These are phyloP conservation scores for Penicillium griseofulvum DNA, from an alignment of 2,329 filamentous ascomycete genomes.

Conservation along the genomic window DNA sequence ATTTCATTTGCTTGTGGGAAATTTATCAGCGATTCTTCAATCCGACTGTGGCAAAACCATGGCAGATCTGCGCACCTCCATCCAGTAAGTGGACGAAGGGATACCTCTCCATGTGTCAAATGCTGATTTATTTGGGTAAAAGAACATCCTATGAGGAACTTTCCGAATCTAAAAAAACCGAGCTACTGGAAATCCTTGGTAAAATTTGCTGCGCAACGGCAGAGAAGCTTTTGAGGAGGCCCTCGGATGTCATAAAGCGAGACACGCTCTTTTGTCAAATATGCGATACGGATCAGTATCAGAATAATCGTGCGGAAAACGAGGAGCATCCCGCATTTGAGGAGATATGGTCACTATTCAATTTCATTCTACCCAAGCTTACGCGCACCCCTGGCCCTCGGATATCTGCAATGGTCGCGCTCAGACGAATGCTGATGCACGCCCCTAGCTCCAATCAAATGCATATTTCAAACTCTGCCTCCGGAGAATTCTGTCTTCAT, in stretches of 20 bases:
- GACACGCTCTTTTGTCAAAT: slow-evolving; percentile 32
- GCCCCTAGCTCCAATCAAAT: slow-evolving; percentile 59
- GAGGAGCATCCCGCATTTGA: slow-evolving; percentile 24
- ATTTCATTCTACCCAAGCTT: slow-evolving; percentile 42
- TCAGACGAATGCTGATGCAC: slow-evolving; percentile 69
- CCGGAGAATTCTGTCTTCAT: slow-evolving; percentile 78
- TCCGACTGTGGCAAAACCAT: slow-evolving; percentile 35
- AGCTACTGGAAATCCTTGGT: slow-evolving; percentile 56
- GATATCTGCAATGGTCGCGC: slow-evolving; percentile 67
- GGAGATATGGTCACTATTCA: slow-evolving; percentile 44
- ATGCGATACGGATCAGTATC: slow-evolving; percentile 37
- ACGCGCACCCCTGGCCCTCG: slow-evolving; percentile 58
- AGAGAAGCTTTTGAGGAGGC: slow-evolving; percentile 41
- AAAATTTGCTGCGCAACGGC: slow-evolving; percentile 57
- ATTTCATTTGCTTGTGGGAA: slow-evolving; percentile 34
- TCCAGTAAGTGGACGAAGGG: slow-evolving; percentile 47
- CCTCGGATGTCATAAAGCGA: slow-evolving; percentile 24
- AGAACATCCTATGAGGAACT: slow-evolving; percentile 48
- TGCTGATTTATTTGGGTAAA: slow-evolving; percentile 13
- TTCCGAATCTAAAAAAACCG: slow-evolving; percentile 52
- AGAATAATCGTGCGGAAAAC: slow-evolving; percentile 14
- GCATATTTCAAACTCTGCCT: slow-evolving; percentile 63
- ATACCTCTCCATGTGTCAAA: neutral
- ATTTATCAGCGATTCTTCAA: slow-evolving; percentile 35
- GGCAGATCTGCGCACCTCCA: slow-evolving; percentile 42